Evolutionary conservation across 176 grass and related monocot genomes (phyloP), one percentile per base, ranked within the genome.

Genomic region (Bonia amplexicaulis): DNA sequence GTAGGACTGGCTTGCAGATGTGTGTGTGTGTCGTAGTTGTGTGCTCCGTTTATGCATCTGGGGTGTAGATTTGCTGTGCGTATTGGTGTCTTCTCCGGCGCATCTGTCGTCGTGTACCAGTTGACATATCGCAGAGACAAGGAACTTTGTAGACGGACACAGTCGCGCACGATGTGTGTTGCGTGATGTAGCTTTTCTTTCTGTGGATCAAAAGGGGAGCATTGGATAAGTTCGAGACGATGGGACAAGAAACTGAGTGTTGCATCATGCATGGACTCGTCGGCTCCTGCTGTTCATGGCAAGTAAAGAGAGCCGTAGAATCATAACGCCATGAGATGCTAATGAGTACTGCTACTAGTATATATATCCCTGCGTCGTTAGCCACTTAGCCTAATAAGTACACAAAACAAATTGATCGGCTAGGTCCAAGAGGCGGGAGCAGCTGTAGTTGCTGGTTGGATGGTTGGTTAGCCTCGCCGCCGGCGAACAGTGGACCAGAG

Each of bases 91-190:
- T 15, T 69, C 13, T 49, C 64, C 22, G 6, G 13, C 54, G 45
- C 13, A 68, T 47, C 71, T 48, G 65, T 78, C 74, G 74, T 60
- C 74, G 26, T 37, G 47, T 78, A 47, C 26, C 74, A 33, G 74
- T 78, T 85, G 65, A 85, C 83, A 58, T 84, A 20, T 8, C 5
- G 12, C 59, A 41, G 9, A 12, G 12, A 27, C 33, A 70, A n/a
- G 12, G 31, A 27, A 7, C 59, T 40, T 25, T 23, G n/a, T 54
- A 37, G 71, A 29, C 45, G 52, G 22, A 6, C 12, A 27, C 29
- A 7, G 58, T 29, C n/a, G 27, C 15, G 5, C 16, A 12, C n/a
- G 22, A 5, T 9, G 5, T 49, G 65, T 2, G 0, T 31, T 20
- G 65, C 57, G 29, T 14, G 14, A 46, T 65, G 81, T 20, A 53